Evolutionary conservation across 768 basidiomycete genomes (phyloP), one percentile per base, ranked within the genome.

Genomic region (Amanita pseudoporphyria): DNA sequence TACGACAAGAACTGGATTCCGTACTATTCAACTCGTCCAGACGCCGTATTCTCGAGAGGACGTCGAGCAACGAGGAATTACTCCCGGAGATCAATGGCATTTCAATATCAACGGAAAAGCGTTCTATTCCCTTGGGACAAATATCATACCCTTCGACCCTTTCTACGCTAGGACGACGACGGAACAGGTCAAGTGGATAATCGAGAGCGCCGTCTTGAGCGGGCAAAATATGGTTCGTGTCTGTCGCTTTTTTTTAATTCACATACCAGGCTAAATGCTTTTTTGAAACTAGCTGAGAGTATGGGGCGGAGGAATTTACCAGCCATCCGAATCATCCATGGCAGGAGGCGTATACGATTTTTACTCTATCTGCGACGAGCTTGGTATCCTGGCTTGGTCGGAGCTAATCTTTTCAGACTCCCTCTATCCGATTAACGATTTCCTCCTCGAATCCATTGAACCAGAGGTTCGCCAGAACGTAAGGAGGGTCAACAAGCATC

Each of bases 371-470:
- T 80, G 78, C 57, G 78, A 81, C 57, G 77, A 79, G 53, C 67
- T 81, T 0, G 78, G 79, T 6, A 77, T 80, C 53, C 63, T 81
- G 41, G 77, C 71, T 1, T 80, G 79, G 79, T 77, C 77, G 1
- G 79, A 81, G 54, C 70, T 79, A 46, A 77, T 77, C 45, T 80
- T 79, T 62, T 78, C 78, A 0, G 78, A 80, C 50, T 62, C 73
- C 1, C 54, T 78, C 21, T 79, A 78, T 53, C 73, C 78, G 1
- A 71, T 78, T 62, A 77, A 80, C 53, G 64, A 70, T 52, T 79
- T 76, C 53, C 48, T 80, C 18, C 58, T 80, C 28, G 71, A 71
- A 47, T 69, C 72, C 3, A 58, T 79, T 45, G 74, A 75, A 39
- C 72, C 74, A 1, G 79, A 81, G 56, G 74, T 79, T 12, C 65